Conservation (phyloP, 805 yeast genomes). For the Candida oleophila region DNA sequence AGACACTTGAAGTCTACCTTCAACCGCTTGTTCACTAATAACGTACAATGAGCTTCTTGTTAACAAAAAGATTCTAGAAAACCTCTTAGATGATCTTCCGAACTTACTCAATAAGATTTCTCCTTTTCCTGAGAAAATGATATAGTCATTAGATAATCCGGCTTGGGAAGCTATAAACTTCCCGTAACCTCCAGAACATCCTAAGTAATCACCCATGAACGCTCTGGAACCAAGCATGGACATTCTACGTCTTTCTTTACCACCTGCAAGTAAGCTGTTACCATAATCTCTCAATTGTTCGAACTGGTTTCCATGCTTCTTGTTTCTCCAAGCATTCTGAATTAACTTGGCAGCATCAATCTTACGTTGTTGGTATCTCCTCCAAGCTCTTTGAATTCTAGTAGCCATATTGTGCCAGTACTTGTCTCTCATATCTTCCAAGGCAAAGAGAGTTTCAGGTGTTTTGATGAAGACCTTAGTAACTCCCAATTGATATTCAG, state of each 20-base stretch:
- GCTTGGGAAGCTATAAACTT: conserved; percentile 66
- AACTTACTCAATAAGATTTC: conserved; percentile 82
- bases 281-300: conserved; percentile 88
- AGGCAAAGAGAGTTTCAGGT: conserved; percentile 92
- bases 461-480: conserved; percentile 92
- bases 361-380: conserved; percentile 76
- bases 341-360: conserved; percentile 82
- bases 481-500: conserved; percentile 89
- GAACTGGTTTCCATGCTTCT: conserved; percentile 75
- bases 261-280: conserved; percentile 60
- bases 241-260: conserved; percentile 88
- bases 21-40: conserved; percentile 69
- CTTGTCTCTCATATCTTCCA: conserved; percentile 94
- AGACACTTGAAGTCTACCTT: conserved; percentile 52
- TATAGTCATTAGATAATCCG: conserved; percentile 60
- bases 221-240: conserved; percentile 85
- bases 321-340: conserved; percentile 80
- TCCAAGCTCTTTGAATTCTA: conserved; percentile 95
- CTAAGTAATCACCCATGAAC: conserved; percentile 91
- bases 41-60: conserved; percentile 64
- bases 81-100: conserved; percentile 84
- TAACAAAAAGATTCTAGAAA: conserved; percentile 70
- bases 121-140: conserved; percentile 79
- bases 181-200: conserved; percentile 76
- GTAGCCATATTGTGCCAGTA: conserved; percentile 99